A percentile compares a stretch with the other conserved stretches of the same genome.
phyloP scores from a whole-genome alignment of 2,329 filamentous ascomycete species.

The Colletotrichum camelliae region DNA sequence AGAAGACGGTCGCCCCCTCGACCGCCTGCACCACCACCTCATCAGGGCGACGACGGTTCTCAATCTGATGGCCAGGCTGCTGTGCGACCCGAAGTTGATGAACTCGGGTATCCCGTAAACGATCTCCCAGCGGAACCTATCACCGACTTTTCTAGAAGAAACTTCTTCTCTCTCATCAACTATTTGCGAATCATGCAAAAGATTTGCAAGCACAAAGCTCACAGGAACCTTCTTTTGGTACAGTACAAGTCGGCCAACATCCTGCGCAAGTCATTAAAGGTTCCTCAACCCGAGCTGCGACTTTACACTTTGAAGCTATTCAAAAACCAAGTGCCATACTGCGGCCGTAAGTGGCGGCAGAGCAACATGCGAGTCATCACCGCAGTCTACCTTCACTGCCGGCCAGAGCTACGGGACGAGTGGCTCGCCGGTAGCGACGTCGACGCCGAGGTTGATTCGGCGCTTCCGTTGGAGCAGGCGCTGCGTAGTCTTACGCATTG shows the following conservation, averaged over 20 bases:
- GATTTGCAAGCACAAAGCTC: constrained; percentile 93
- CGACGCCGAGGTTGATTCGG: constrained; percentile 92
- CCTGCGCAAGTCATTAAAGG: constrained; percentile 87
- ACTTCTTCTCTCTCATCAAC: constrained; percentile 95
- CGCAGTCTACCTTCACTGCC: constrained; percentile 91
- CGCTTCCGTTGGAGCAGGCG: constrained; percentile 89
- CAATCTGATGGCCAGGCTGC: constrained; percentile 39
- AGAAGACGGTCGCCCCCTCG: constrained; percentile 54
- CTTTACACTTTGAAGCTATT: constrained; percentile 97
- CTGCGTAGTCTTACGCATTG: constrained; percentile 90
- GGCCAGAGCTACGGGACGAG: constrained; percentile 91
- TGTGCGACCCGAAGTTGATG: constrained; percentile 73
- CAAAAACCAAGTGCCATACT: constrained; percentile 98
- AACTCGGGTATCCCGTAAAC: constrained; percentile 81
- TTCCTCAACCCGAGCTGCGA: constrained; percentile 85
- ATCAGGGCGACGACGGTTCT: constrained; percentile 26
- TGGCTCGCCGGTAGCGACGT: constrained; percentile 93
- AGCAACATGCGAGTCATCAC: constrained; percentile 99
- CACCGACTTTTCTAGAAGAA: constrained; percentile 89
- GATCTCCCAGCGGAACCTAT: constrained; percentile 77
- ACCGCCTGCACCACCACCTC: constrained; percentile 28
- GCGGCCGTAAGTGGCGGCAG: constrained; percentile 97
- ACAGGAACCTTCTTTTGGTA: constrained; percentile 91
- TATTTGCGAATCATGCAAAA: constrained; percentile 97
- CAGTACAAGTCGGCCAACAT: constrained; percentile 96